These are phyloP conservation scores for Aspergillus sp. DNA, from an alignment of 2,329 filamentous ascomycete genomes.

Conservation along the genomic window DNA sequence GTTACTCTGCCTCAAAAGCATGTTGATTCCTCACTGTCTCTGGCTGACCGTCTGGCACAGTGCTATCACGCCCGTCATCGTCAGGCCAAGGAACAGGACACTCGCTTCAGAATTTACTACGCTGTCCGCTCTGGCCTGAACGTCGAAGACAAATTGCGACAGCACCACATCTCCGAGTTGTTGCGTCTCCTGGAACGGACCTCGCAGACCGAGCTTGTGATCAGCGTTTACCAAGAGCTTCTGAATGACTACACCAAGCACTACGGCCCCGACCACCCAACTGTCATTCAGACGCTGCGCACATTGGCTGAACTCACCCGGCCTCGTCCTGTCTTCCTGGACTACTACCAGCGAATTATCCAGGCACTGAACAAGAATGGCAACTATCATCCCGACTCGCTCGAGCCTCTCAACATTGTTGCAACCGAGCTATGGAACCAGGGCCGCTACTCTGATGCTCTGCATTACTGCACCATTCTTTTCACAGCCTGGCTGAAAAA, in stretches of 20 bases:
- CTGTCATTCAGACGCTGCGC: slow-evolving; percentile 39
- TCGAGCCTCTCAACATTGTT: slow-evolving; percentile 40
- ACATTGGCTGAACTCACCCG: slow-evolving; percentile 37
- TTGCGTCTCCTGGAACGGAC: slow-evolving; percentile 31
- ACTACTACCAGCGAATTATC: slow-evolving; percentile 42
- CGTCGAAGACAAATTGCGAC: slow-evolving; percentile 31
- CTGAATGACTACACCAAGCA: slow-evolving; percentile 38
- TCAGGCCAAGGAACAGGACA: slow-evolving; percentile 36
- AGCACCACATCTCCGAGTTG: slow-evolving; percentile 29
- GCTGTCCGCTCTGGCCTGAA: slow-evolving; percentile 29
- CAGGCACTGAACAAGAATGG: slow-evolving; percentile 39
- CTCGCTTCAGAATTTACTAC: slow-evolving; percentile 37
- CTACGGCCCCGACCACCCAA: slow-evolving; percentile 34
- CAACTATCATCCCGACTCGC: slow-evolving; percentile 36
- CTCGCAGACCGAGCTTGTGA: slow-evolving; percentile 35
- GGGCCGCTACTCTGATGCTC: slow-evolving; percentile 38
- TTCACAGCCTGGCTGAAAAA: slow-evolving; percentile 38
- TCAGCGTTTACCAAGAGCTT: slow-evolving; percentile 40
- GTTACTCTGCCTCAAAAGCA: slow-evolving; percentile 45
- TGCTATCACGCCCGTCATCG: slow-evolving; percentile 45
- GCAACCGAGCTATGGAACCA: slow-evolving; percentile 40
- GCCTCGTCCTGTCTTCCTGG: slow-evolving; percentile 36
- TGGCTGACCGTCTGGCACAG: slow-evolving; percentile 48
- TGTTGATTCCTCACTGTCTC: slow-evolving; percentile 46
- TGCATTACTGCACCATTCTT: slow-evolving; percentile 34